Base-by-base conservation (phyloP, 2,329 filamentous ascomycete genomes). In the Alternaria postmessia region DNA sequence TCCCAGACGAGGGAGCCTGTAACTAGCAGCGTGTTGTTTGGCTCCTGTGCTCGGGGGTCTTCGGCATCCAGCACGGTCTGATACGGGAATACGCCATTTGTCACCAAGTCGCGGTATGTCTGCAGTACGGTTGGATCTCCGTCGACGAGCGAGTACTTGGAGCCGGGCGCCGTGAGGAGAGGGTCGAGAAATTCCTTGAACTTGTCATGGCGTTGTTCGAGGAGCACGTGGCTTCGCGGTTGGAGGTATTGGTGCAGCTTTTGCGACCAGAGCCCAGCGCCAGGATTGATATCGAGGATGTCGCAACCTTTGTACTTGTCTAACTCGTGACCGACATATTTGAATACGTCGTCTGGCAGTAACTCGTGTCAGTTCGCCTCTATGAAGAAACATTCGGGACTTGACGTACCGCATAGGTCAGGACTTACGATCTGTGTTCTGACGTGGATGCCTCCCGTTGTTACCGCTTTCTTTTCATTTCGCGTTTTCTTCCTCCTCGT, bases 201-300 rank as follows among this genome's bases (percentile, higher is more conserved):
- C 4, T 85, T 70, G 0, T 82, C 78, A 3, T 79, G 76, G 34
- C 91, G 86, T 3, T 89, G 88, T 72, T 98, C 94, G 78, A 97
- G 84, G 42, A 99, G 83, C 44, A 97, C 81, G 80, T 99, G 95
- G 5, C 87, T 89, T 58, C 93, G 88, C 5, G 94, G 94, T 70
- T 92, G 81, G 7, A 99, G 82, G 46, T 86, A 81, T 0, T 92
- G 84, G 74, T 97, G 88, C 1, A 98, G 82, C 70, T 90, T 91
- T 28, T 83, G 82, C 34, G 94, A 96, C 87, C 91, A 95, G 3
- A 96, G 54, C 8, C 93, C 92, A 1, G 81, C 81, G 14, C 93
- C 93, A 0, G 94, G 94, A 75, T 94, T 92, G 57, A 97, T 82
- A 74, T 98, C 94, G 69, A 99, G 82, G 44, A 98, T 85, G 70